Evolutionary conservation across 2,329 filamentous ascomycete species (phyloP), one percentile per base, ranked within the genome.

Genomic region (Trichoderma sp.): DNA sequence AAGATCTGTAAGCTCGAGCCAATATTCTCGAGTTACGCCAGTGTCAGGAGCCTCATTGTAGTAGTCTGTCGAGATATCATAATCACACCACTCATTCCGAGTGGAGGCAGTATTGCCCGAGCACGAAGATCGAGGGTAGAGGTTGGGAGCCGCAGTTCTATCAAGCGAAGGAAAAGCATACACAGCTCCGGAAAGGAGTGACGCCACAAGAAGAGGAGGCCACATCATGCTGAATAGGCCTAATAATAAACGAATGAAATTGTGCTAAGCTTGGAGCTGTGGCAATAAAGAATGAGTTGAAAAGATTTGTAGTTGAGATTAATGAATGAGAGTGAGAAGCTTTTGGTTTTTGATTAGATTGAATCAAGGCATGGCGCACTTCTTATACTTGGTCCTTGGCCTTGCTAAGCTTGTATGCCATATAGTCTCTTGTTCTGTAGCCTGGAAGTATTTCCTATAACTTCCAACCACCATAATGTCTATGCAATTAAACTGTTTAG

Each of bases 11-110:
- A 84, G 63, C 13, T 81, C 79, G 8, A 85, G 75, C 77, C 80
- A 83, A 75, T 84, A 85, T 68, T 88, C 86, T 11, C 82, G 77
- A 14, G 81, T 85, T 0, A 84, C 83, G 1, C 84, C 84, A 1
- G 85, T 87, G 61, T 84, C 77, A 3, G 83, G 81, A n/a, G 19
- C 55, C 13, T 58, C 29, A 33, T n/a, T 58, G 55, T 58, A 43
- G 40, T 43, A 43, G 40, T 43, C 40, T 43, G 40, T 43, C 40
- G 40, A 43, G 40, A 60, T 40, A 40, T 43, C 13, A 40, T 7
- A 40, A 27, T 60, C 31, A 60, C 57, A 21, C n/a, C 31, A 43
- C 35, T 53, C n/a, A 27, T 53, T 53, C 5, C 49, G 13, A 53
- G 49, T 27, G 49, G 40, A 4, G 10, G 40, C 40, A 10, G 40